These are phyloP conservation scores for Candida chauliodis DNA, from an alignment of 805 yeast genomes.

Conservation along the genomic window DNA sequence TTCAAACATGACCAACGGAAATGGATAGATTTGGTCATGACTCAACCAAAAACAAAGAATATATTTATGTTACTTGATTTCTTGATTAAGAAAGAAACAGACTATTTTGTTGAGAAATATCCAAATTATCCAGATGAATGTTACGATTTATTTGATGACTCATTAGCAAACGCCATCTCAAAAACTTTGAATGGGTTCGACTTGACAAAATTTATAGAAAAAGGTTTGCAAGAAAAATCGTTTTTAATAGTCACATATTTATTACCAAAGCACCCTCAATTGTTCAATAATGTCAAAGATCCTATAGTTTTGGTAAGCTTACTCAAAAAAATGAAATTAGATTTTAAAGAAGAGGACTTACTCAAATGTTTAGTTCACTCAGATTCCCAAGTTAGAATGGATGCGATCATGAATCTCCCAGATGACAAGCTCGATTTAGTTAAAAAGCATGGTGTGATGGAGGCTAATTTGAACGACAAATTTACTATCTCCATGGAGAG, in stretches of 20 bases:
- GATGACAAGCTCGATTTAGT: slow-evolving; percentile 43
- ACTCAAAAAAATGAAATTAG: slow-evolving; percentile 43
- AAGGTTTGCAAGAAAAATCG: slow-evolving; percentile 28
- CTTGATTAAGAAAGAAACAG: slow-evolving; percentile 44
- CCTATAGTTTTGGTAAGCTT: slow-evolving; percentile 48
- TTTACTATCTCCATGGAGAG: slow-evolving; percentile 50
- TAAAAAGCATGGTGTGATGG: slow-evolving; percentile 32
- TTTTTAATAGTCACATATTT: slow-evolving; percentile 55
- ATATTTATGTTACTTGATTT: slow-evolving; percentile 58
- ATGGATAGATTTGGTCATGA: slow-evolving; percentile 48
- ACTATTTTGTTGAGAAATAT: slow-evolving; percentile 37
- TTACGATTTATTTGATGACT: slow-evolving; percentile 51
- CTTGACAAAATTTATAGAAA: slow-evolving; percentile 48
- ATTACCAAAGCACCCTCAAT: slow-evolving; percentile 51
- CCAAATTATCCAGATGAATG: slow-evolving; percentile 48
- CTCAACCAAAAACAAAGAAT: slow-evolving; percentile 49
- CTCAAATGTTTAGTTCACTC: slow-evolving; percentile 43
- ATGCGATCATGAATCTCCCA: slow-evolving; percentile 64
- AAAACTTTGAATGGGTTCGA: slow-evolving; percentile 35
- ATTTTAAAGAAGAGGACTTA: slow-evolving; percentile 10
- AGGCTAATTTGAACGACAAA: slow-evolving; percentile 52
- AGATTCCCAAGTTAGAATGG: slow-evolving; percentile 41
- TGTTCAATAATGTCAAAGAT: slow-evolving; percentile 22
- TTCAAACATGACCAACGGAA: slow-evolving; percentile 19
- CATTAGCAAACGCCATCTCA: slow-evolving; percentile 66